Base-by-base conservation (phyloP, 2,329 filamentous ascomycete species). In the Clonostachys chloroleuca region DNA sequence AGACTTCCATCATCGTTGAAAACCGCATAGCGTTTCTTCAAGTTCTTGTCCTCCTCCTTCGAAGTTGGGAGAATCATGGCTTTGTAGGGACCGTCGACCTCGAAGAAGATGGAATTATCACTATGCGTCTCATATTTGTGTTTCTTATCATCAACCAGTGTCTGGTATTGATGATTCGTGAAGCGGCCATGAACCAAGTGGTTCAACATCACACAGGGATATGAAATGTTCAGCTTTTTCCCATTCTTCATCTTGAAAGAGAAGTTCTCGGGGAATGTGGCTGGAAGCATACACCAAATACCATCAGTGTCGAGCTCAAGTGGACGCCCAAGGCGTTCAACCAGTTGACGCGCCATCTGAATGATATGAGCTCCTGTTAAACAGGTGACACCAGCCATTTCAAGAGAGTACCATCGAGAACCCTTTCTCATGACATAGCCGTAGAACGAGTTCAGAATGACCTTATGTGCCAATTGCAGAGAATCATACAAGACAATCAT, bases 381-480 rank as follows among this genome's bases (percentile, higher is more conserved):
- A 70, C 94, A 99, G 40, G 94, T 99, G 5, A 99, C 94, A 57
- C 94, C 94, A 14, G 95, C 94, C 94, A 99, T 99, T 64, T 99
- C 94, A 80, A 99, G 86, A 16, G 94, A 99, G 64, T 99, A 99
- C 94, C 94, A 99, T 47, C 94, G 84, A 36, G 94, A 99, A 34
- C 94, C 94, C 65, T 99, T 99, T 72, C 94, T 81, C 94, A 99
- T 99, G 64, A 97, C 94, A 63, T 99, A 99, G 53, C 94, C 94
- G 57, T 99, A 99, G 73, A 99, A 99, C 47, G 91, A 96, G 73
- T 99, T 99, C 47, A 99, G 67, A 77, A 99, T 99, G 71, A 99
- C 94, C 66, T 99, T 99, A 74, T 99, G 94, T 0, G 94, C 94
- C 58, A 99, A 75, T 65, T 99, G 95, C 49, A 99, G 75, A 1